Conservation (phyloP, 805 yeast species). For the Metschnikowia lochheadii region DNA sequence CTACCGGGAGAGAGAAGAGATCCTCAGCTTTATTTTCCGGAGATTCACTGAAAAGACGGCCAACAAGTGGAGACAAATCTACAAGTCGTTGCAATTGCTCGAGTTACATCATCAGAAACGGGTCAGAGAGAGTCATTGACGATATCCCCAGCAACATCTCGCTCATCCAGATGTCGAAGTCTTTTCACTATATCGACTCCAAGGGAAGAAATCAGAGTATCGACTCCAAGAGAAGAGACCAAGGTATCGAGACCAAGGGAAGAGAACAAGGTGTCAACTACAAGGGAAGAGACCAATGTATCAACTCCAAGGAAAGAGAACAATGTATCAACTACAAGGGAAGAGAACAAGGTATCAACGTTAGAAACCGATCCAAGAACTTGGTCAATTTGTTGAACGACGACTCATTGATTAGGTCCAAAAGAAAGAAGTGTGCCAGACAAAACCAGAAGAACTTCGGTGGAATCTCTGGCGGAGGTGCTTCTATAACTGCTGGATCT, state of each 20-base stretch:
- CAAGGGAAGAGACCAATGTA: too few species aligned
- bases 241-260: too few species aligned
- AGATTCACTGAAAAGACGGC: slow-evolving; percentile 95
- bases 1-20: slow-evolving; percentile 75
- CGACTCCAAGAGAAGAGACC: too few species aligned
- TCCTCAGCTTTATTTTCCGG: slow-evolving; percentile 70
- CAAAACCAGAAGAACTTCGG: slow-evolving; percentile 78
- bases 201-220: slow-evolving; percentile 93
- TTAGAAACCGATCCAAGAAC: slow-evolving; percentile 84
- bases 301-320: too few species aligned
- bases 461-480: slow-evolving; percentile 67
- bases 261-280: too few species aligned
- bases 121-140: slow-evolving; percentile 92
- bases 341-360: slow-evolving; percentile 49
- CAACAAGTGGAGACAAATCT: slow-evolving; percentile 96
- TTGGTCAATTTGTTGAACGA: slow-evolving; percentile 68
- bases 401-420: slow-evolving; percentile 70
- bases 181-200: slow-evolving; percentile 90
- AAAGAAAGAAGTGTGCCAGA: slow-evolving; percentile 80
- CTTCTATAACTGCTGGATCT: slow-evolving; percentile 32
- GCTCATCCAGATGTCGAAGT: slow-evolving; percentile 79
- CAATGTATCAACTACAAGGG: too few species aligned
- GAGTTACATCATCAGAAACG: slow-evolving; percentile 87
- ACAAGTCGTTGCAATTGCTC: slow-evolving; percentile 86
- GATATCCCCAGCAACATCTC: slow-evolving; percentile 83